A percentile compares a stretch with the other conserved stretches of the same genome.
Evolutionary conservation across 495 filamentous ascomycete genomes (phyloP).

Genomic region (Tuber melanosporum): DNA sequence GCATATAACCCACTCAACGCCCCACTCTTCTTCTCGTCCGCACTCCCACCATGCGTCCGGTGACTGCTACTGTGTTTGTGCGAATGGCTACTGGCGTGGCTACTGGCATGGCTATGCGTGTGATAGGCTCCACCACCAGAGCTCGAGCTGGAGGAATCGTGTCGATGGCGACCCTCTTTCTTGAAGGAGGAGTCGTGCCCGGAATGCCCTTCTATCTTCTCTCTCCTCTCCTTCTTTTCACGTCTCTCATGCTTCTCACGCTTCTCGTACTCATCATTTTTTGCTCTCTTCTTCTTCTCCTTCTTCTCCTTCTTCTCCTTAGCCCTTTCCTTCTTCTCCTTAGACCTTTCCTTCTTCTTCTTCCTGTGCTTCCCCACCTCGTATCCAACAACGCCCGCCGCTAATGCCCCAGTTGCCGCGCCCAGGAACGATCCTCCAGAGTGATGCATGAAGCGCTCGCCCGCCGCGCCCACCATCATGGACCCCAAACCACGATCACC

Average conservation of each 20-base stretch:
- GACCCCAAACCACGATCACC: slow-evolving; percentile 48
- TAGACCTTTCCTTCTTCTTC: slow-evolving; percentile 38
- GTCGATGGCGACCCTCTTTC: slow-evolving; percentile 19
- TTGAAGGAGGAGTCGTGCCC: slow-evolving; percentile 14
- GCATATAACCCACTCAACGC: slow-evolving; percentile 35
- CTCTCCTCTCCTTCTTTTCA: slow-evolving; percentile 28
- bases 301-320: slow-evolving; percentile 14
- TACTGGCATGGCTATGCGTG: slow-evolving; percentile 11
- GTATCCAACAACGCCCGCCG: slow-evolving; percentile 43
- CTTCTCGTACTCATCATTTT: slow-evolving; percentile 20
- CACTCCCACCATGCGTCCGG: slow-evolving; percentile 1
- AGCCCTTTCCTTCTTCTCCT: slow-evolving; percentile 22
- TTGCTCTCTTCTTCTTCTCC: slow-evolving; percentile 4
- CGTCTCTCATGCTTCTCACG: slow-evolving; percentile 38
- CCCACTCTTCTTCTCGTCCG: slow-evolving; percentile 37
- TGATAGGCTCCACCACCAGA: slow-evolving; percentile 8
- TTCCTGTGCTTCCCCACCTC: slow-evolving; percentile 35
- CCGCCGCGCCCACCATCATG: slow-evolving; percentile 46
- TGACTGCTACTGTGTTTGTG: neutral
- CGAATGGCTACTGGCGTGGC: slow-evolving; percentile 23
- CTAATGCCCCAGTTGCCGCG: slow-evolving; percentile 47
- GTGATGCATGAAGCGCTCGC: slow-evolving; percentile 47
- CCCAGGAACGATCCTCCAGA: slow-evolving; percentile 46
- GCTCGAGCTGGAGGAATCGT: slow-evolving; percentile 32
- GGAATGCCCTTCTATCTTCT: slow-evolving; percentile 40